phyloP scores from a whole-genome alignment of 1,139 yeast genomes.

The Yamadazyma oceani region DNA sequence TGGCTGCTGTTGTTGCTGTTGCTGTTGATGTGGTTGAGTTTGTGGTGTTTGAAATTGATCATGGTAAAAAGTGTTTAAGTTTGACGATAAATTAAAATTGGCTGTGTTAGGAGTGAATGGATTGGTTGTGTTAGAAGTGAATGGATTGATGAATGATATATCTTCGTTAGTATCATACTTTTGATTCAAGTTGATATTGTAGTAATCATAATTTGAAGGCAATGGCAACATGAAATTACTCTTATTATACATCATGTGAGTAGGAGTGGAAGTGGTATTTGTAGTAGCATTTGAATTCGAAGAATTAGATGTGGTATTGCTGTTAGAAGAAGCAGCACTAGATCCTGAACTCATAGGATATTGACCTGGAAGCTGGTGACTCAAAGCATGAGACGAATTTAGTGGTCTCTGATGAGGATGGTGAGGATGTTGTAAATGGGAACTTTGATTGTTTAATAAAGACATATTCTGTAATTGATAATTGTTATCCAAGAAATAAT shows the following conservation, averaged over 20 bases:
- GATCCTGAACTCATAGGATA: not conserved
- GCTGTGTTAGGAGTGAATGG: conserved; percentile 18
- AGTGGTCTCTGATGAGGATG: conserved; percentile 2
- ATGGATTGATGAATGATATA: conserved; percentile 25
- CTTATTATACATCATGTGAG: conserved; percentile 11
- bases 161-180: conserved; percentile 17
- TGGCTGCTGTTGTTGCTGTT: not conserved
- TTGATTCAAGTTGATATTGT: conserved; percentile 9
- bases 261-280: conserved; percentile 9
- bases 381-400: not conserved
- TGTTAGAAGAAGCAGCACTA: not conserved
- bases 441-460: conserved; percentile 18
- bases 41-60: conserved; percentile 6
- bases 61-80: conserved; percentile 17
- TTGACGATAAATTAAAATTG: conserved; percentile 14
- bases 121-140: conserved; percentile 15
- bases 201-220: conserved; percentile 17
- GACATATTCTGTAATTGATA: conserved; percentile 47
- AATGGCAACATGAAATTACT: conserved; percentile 18
- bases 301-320: conserved; percentile 2
- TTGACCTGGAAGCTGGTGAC: not conserved
- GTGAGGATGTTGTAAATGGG: conserved; percentile 6
- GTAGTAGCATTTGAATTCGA: not conserved
- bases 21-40: conserved; percentile 1
- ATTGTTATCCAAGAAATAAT: conserved; percentile 49